Evolutionary conservation across 2,329 filamentous ascomycete species (phyloP).

Genomic region (Penicillium sp.): DNA sequence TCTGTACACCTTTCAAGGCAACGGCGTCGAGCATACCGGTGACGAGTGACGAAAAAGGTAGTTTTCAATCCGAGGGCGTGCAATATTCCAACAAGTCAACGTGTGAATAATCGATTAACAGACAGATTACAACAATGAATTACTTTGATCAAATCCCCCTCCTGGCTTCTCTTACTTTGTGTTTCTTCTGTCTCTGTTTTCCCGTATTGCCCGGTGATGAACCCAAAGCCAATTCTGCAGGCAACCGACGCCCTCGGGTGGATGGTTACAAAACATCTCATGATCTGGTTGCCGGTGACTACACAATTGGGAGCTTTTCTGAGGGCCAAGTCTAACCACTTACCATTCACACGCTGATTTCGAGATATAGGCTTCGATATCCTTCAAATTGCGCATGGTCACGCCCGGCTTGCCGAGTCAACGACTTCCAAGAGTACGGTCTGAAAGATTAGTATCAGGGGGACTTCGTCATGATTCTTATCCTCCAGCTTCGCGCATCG

Average conservation of each 20-base stretch:
- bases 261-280: constrained; percentile 21
- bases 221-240: constrained; percentile 51
- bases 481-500: background rate
- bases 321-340: constrained; percentile 30
- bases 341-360: background rate
- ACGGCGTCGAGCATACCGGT: constrained; percentile 41
- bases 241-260: constrained; percentile 39
- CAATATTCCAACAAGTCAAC: background rate
- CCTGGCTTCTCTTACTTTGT: background rate
- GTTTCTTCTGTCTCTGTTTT: background rate
- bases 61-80: constrained; percentile 45
- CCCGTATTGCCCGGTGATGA: constrained; percentile 41
- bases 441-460: too few species aligned
- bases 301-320: constrained; percentile 50
- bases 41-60: constrained; percentile 42
- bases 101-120: background rate
- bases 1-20: constrained; percentile 34
- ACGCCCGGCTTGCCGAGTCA: background rate
- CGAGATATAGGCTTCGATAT: background rate
- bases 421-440: background rate
- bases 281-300: constrained; percentile 44
- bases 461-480: too few species aligned
- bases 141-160: background rate
- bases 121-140: background rate
- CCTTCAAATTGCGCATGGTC: background rate